These are phyloP conservation scores for Areca catechu DNA, from an alignment of 176 grass and related monocot species.

Conservation along the genomic window DNA sequence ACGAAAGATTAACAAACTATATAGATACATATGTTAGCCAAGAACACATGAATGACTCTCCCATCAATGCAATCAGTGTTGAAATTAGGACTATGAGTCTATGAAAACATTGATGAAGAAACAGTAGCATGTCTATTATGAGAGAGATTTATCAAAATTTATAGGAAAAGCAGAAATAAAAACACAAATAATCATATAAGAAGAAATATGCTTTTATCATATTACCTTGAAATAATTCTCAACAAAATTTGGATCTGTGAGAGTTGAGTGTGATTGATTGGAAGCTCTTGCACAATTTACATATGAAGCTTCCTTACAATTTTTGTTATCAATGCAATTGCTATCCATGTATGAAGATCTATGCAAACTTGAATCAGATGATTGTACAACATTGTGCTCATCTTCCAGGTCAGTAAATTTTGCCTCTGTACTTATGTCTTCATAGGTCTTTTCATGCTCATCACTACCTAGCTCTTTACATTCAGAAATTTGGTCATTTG, in stretches of 20 bases:
- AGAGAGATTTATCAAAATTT: too few relatives aligned
- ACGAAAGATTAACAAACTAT: too few relatives aligned
- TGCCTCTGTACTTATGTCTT: slow-evolving; percentile 32
- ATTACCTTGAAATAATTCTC: slow-evolving; percentile 94
- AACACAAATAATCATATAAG: neutral
- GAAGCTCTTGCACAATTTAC: slow-evolving; percentile 37
- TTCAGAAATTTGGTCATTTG: slow-evolving; percentile 25
- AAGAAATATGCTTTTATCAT: slow-evolving; percentile 1
- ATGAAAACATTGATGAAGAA: too few relatives aligned
- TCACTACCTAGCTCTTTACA: slow-evolving; percentile 23
- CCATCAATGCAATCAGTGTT: too few relatives aligned
- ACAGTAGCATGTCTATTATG: too few relatives aligned
- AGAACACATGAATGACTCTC: too few relatives aligned
- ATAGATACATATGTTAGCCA: too few relatives aligned
- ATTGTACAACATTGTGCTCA: slow-evolving; percentile 14
- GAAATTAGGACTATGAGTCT: too few relatives aligned
- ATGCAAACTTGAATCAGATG: slow-evolving; percentile 30
- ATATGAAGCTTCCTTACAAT: slow-evolving; percentile 18
- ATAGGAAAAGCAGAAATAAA: neutral
- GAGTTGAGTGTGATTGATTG: slow-evolving; percentile 56
- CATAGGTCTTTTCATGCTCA: slow-evolving; percentile 26
- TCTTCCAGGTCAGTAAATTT: slow-evolving; percentile 24
- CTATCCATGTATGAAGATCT: slow-evolving; percentile 32
- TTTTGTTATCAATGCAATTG: slow-evolving; percentile 24
- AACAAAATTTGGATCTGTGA: slow-evolving; percentile 90